phyloP scores from a whole-genome alignment of 305 asterid genomes.

The Euphrasia arctica region DNA sequence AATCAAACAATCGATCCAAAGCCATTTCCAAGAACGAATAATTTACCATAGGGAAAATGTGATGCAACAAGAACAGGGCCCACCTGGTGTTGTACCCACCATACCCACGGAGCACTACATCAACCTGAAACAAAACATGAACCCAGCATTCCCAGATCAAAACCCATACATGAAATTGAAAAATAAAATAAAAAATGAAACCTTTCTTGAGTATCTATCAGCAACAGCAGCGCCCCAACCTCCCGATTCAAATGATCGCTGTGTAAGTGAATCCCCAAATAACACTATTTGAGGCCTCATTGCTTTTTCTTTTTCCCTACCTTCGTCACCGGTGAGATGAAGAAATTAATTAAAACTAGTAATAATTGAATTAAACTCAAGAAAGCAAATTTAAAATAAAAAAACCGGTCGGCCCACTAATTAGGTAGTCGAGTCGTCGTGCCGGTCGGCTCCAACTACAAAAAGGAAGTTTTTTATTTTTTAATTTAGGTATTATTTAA shows the following conservation, averaged over 20 bases:
- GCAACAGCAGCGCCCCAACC: constrained; percentile 97
- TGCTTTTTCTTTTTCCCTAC: background rate
- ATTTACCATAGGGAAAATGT: constrained; percentile 71
- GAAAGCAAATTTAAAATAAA: no score
- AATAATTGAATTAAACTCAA: no score
- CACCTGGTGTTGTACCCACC: constrained; percentile 91
- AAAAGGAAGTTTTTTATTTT: background rate
- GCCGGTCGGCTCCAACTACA: no score
- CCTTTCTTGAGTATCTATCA: constrained; percentile 75
- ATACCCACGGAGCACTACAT: constrained; percentile 78
- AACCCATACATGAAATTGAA: background rate
- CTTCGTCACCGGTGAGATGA: no score
- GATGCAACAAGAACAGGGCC: constrained; percentile 86
- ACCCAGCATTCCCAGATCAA: constrained; percentile 17
- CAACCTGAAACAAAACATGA: constrained; percentile 45
- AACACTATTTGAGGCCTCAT: constrained; percentile 79
- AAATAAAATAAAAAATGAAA: constrained; percentile 6
- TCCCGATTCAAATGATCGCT: constrained; percentile 65
- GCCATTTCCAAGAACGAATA: constrained; percentile 3
- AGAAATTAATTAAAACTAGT: no score
- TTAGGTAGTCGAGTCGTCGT: no score
- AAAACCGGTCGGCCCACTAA: no score
- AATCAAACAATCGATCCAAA: background rate
- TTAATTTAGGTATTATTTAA: no score
- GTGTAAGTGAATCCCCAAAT: constrained; percentile 90